phyloP scores from a whole-genome alignment of 1,139 yeast species.

The Hanseniaspora sp. region DNA sequence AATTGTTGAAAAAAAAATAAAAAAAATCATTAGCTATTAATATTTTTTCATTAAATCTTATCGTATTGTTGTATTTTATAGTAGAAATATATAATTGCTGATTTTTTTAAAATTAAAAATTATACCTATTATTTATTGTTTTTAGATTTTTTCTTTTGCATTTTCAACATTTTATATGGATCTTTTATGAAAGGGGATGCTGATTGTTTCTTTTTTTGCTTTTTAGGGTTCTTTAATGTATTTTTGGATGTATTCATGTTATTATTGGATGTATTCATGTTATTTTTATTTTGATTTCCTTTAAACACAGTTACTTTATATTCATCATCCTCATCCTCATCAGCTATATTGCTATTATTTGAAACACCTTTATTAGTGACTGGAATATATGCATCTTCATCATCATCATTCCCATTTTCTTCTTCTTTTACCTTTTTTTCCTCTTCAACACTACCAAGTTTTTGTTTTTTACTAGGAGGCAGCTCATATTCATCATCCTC shows the following conservation, averaged over 20 bases:
- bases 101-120: too few species aligned
- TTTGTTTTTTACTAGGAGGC: slow-evolving; percentile 5
- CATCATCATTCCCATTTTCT: slow-evolving; percentile 1
- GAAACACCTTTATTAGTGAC: not conserved
- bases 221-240: not conserved
- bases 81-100: too few species aligned
- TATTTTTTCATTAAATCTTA: too few species aligned
- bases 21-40: too few species aligned
- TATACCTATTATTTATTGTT: not conserved
- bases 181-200: slow-evolving; percentile 3
- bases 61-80: too few species aligned
- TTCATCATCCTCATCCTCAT: slow-evolving; percentile 13
- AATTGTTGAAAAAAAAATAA: too few species aligned
- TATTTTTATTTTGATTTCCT: not conserved
- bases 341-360: not conserved
- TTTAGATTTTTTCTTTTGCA: slow-evolving; percentile 14
- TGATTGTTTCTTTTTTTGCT: slow-evolving; percentile 1
- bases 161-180: slow-evolving; percentile 7
- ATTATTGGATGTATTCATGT: not conserved
- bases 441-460: not conserved
- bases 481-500: slow-evolving; percentile 2
- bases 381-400: slow-evolving; percentile 1
- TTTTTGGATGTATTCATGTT: not conserved
- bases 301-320: not conserved
- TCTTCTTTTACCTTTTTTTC: not conserved